Evolutionary conservation across 331 rosid species (phyloP).

Genomic region (Acacia pycnantha): DNA sequence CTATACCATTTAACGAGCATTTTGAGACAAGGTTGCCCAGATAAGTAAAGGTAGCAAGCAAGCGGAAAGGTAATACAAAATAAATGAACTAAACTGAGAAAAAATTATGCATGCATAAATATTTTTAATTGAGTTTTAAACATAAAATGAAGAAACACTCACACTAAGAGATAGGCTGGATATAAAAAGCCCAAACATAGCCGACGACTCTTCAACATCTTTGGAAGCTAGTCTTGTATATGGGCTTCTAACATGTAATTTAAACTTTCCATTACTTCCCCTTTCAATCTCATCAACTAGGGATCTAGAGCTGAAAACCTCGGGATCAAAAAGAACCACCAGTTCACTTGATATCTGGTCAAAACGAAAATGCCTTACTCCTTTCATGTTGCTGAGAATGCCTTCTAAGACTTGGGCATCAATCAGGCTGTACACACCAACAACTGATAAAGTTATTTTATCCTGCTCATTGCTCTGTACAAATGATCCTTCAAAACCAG

Average conservation of each 20-base stretch:
- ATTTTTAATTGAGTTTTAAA: not conserved
- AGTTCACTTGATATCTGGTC: constrained; percentile 49
- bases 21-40: not conserved
- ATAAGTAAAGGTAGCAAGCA: not conserved
- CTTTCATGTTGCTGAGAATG: constrained; percentile 54
- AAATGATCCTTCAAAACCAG: constrained; percentile 82
- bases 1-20: not conserved
- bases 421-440: constrained; percentile 48
- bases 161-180: constrained; percentile 85
- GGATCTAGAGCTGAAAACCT: constrained; percentile 68
- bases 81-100: not conserved
- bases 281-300: constrained; percentile 71
- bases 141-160: constrained; percentile 36
- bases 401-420: constrained; percentile 65
- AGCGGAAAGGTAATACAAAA: not conserved
- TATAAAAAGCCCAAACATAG: constrained; percentile 63
- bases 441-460: constrained; percentile 51
- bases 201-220: constrained; percentile 61
- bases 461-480: constrained; percentile 81
- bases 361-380: constrained; percentile 63
- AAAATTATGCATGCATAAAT: not conserved
- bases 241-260: constrained; percentile 61
- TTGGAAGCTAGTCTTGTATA: constrained; percentile 72
- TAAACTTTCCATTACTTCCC: constrained; percentile 58
- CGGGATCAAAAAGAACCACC: constrained; percentile 73